These are phyloP conservation scores for Raffaelea arxii DNA, from an alignment of 2,329 filamentous ascomycete species.

Conservation along the genomic window DNA sequence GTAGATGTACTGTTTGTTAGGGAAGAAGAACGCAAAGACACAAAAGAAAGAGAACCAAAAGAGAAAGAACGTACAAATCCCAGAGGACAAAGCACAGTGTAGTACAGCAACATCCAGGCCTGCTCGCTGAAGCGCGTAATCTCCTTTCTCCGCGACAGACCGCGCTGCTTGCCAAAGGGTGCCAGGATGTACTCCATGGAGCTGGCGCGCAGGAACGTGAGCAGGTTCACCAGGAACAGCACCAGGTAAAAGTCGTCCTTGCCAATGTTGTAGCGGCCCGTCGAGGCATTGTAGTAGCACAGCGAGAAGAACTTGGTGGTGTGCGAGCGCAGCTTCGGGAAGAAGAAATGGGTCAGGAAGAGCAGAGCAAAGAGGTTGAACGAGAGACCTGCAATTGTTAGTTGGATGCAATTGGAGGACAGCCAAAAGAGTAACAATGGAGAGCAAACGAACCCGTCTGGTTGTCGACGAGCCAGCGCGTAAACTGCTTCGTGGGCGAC, in stretches of 20 bases:
- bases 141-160: constrained; percentile 67
- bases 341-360: constrained; percentile 69
- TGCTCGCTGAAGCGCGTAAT: constrained; percentile 85
- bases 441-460: constrained; percentile 60
- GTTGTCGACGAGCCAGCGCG: constrained; percentile 65
- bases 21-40: constrained; percentile 5
- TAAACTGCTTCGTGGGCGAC: constrained; percentile 48
- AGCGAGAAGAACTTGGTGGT: constrained; percentile 85
- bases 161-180: constrained; percentile 63
- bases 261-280: constrained; percentile 65
- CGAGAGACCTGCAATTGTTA: constrained; percentile 65
- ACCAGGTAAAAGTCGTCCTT: constrained; percentile 73
- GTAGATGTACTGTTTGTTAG: constrained; percentile 60
- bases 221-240: constrained; percentile 67
- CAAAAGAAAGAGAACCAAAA: not conserved
- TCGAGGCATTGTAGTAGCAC: constrained; percentile 66
- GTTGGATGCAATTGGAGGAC: no score
- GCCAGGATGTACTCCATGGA: constrained; percentile 80
- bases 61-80: constrained; percentile 57
- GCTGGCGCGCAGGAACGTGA: constrained; percentile 76
- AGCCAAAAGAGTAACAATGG: no score
- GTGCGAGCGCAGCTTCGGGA: constrained; percentile 67
- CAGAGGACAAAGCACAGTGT: constrained; percentile 68
- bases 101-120: constrained; percentile 83
- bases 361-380: constrained; percentile 79